Evolutionary conservation across 306 rosid species (phyloP).

Genomic region (Fragaria ananassa): DNA sequence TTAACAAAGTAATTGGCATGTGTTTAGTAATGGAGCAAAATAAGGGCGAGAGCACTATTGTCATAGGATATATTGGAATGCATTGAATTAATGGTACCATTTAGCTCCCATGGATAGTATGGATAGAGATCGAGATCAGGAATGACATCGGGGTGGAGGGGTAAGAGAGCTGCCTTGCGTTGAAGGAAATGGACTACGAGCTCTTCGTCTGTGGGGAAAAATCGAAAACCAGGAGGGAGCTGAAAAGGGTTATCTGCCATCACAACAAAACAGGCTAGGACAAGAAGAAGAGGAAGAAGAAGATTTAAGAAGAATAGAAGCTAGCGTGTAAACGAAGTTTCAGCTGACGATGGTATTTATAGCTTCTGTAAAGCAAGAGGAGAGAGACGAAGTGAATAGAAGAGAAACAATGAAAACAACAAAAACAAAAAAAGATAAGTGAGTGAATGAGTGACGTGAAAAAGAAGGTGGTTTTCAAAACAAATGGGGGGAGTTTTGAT

Average conservation of each 20-base stretch:
- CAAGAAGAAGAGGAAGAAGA: slow-evolving; percentile 5
- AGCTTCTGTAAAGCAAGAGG: slow-evolving; percentile 15
- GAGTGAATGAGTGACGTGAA: slow-evolving; percentile 40
- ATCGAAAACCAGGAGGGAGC: slow-evolving; percentile 90
- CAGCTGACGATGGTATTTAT: slow-evolving; percentile 45
- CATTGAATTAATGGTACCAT: slow-evolving; percentile 37
- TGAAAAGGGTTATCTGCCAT: slow-evolving; percentile 63
- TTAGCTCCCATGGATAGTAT: slow-evolving; percentile 84
- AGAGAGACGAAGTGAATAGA: slow-evolving; percentile 15
- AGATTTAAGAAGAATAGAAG: slow-evolving; percentile 11
- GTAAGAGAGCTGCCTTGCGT: slow-evolving; percentile 76
- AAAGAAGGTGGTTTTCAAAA: slow-evolving; percentile 36
- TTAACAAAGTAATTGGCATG: not conserved
- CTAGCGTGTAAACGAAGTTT: slow-evolving; percentile 21
- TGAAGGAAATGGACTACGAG: slow-evolving; percentile 90
- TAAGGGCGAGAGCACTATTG: not conserved
- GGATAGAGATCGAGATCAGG: slow-evolving; percentile 90
- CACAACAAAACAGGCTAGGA: not conserved
- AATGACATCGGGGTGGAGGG: slow-evolving; percentile 91
- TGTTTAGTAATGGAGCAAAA: not conserved
- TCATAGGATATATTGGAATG: not conserved
- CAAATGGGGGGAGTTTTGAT: slow-evolving; percentile 10
- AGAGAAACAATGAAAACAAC: not conserved
- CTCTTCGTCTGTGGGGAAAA: slow-evolving; percentile 89
- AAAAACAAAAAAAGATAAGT: not conserved